Evolutionary conservation across 352 stramenopile genomes (phyloP).

Genomic region (Globisporangium nagaii): DNA sequence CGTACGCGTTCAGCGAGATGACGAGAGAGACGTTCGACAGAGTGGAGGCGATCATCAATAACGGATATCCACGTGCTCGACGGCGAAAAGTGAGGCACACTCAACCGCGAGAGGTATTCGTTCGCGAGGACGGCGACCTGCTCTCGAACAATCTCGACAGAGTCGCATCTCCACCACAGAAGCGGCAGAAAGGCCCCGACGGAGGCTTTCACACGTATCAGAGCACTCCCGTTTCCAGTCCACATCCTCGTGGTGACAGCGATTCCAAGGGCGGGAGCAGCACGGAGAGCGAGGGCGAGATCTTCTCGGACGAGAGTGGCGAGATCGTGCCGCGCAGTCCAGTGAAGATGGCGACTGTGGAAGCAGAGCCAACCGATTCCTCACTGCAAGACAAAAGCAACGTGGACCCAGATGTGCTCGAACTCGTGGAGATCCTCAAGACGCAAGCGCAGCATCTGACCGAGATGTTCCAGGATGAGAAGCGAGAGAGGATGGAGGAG

Average conservation of each 20-base stretch:
- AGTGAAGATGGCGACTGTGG: background rate
- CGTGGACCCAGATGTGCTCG: background rate
- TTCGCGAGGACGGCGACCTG: background rate
- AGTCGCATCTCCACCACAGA: background rate
- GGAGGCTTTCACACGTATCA: background rate
- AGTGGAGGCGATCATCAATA: background rate
- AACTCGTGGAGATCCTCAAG: background rate
- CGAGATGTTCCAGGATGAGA: background rate
- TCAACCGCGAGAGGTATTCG: background rate
- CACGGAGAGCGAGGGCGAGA: background rate
- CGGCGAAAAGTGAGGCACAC: background rate
- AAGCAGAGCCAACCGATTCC: too few relatives aligned
- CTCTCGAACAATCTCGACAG: too few relatives aligned
- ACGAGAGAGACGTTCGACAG: background rate
- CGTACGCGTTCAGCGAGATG: background rate
- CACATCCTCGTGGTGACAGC: background rate
- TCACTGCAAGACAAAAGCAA: background rate
- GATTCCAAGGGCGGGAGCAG: background rate
- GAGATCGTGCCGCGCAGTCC: background rate
- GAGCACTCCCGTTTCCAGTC: background rate
- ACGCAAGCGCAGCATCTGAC: background rate
- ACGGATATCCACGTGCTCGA: background rate
- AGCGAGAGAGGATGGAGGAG: background rate
- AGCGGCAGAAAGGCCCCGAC: background rate
- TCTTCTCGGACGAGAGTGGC: background rate